Evolutionary conservation across 179 eudicot genomes (phyloP).

Genomic region (Silene noctiflora): DNA sequence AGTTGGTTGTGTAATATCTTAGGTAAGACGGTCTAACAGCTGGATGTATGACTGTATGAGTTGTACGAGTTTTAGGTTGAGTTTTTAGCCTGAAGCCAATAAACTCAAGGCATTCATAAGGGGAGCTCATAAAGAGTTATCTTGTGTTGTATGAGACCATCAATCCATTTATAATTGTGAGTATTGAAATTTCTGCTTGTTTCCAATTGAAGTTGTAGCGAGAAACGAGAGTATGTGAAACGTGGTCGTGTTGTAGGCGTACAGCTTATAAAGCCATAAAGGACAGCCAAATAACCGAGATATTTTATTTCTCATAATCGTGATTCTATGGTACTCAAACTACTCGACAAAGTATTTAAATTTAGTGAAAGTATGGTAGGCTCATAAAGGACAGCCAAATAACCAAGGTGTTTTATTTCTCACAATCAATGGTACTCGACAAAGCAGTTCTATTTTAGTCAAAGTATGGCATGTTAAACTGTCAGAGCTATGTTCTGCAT

Average conservation of each 20-base stretch:
- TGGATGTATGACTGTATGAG: constrained; percentile 45
- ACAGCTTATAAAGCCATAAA: not conserved
- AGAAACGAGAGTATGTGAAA: too few relatives aligned
- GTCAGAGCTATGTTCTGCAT: not conserved
- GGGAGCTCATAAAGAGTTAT: not conserved
- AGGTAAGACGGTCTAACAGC: constrained; percentile 37
- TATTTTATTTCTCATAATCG: not conserved
- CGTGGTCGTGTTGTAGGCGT: too few relatives aligned
- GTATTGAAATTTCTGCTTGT: not conserved
- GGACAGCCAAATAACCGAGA: not conserved
- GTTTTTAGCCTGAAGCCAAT: constrained; percentile 8
- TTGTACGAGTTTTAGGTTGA: constrained; percentile 34
- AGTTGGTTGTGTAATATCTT: too few relatives aligned
- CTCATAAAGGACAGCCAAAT: not conserved
- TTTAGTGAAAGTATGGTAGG: not conserved
- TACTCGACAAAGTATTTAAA: too few relatives aligned
- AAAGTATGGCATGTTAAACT: not conserved
- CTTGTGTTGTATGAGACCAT: not conserved
- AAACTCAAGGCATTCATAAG: constrained; percentile 43
- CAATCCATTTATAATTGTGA: not conserved
- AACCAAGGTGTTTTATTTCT: not conserved
- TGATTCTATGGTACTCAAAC: not conserved
- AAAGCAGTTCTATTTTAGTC: not conserved
- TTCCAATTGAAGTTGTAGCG: not conserved
- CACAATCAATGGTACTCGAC: not conserved